Evolutionary conservation across 331 rosid species (phyloP).

Genomic region (Acacia pycnantha): DNA sequence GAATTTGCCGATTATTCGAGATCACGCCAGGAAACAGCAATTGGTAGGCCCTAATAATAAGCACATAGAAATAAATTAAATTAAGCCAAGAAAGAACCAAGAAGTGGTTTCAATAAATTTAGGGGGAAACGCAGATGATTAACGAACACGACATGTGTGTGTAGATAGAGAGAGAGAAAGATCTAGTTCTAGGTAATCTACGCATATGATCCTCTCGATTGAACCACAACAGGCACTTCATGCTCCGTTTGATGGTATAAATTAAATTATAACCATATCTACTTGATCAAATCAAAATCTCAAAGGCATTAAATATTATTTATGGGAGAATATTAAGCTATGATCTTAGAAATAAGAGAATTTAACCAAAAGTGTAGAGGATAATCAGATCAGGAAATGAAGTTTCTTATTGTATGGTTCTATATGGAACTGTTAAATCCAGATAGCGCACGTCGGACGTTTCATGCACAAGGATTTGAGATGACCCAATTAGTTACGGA

Average conservation of each 20-base stretch:
- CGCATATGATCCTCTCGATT: too few relatives aligned
- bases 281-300: not conserved
- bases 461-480: not conserved
- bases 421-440: not conserved
- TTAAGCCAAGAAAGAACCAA: conserved; percentile 10
- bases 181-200: not conserved
- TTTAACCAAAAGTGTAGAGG: not conserved
- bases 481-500: not conserved
- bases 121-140: not conserved
- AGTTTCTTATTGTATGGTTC: not conserved
- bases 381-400: not conserved
- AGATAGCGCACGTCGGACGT: not conserved
- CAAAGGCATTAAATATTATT: not conserved
- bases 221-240: not conserved
- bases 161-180: not conserved
- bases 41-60: conserved; percentile 4
- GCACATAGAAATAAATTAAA: conserved; percentile 9
- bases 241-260: too few relatives aligned
- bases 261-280: not conserved
- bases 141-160: not conserved
- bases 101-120: conserved; percentile 1
- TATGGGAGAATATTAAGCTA: too few relatives aligned
- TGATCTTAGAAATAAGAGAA: too few relatives aligned
- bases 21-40: conserved; percentile 8
- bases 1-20: not conserved